These are phyloP conservation scores for Vicia villosa DNA, from an alignment of 306 rosid genomes.

Conservation along the genomic window DNA sequence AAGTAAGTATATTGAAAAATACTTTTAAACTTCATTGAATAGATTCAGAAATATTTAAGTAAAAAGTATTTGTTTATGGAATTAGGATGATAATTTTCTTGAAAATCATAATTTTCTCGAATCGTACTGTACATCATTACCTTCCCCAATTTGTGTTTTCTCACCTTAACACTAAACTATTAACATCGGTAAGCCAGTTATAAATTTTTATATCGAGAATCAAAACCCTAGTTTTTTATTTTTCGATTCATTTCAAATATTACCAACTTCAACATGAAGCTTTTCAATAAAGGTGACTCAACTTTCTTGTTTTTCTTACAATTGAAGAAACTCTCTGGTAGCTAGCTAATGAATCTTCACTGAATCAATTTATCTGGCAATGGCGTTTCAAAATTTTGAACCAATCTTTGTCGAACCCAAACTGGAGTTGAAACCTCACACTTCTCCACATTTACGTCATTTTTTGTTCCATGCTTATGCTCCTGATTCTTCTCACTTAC, in stretches of 20 bases:
- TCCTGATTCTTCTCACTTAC: too few species aligned
- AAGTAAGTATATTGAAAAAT: too few species aligned
- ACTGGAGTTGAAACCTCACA: conserved; percentile 48
- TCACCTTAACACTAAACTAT: not conserved
- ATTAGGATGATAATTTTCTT: too few species aligned
- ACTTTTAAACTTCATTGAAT: too few species aligned
- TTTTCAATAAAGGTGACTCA: not conserved
- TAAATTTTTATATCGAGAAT: not conserved
- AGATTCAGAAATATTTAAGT: too few species aligned
- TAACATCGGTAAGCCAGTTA: not conserved
- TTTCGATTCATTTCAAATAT: too few species aligned
- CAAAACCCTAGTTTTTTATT: not conserved
- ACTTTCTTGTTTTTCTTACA: not conserved
- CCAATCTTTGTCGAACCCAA: conserved; percentile 67
- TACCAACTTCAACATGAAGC: too few species aligned
- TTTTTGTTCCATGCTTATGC: conserved; percentile 71
- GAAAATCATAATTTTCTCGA: too few species aligned
- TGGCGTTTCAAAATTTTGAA: conserved; percentile 65
- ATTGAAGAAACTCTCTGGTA: not conserved
- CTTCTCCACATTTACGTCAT: conserved; percentile 34
- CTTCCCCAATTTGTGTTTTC: not conserved
- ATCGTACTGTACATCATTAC: too few species aligned
- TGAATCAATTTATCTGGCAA: conserved; percentile 30
- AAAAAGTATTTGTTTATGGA: too few species aligned
- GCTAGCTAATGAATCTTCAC: not conserved